Percentiles rank a stretch among this genome's conserved stretches.
Conservation (phyloP, 2,329 filamentous ascomycete species). For the Chaetomium sp. region DNA sequence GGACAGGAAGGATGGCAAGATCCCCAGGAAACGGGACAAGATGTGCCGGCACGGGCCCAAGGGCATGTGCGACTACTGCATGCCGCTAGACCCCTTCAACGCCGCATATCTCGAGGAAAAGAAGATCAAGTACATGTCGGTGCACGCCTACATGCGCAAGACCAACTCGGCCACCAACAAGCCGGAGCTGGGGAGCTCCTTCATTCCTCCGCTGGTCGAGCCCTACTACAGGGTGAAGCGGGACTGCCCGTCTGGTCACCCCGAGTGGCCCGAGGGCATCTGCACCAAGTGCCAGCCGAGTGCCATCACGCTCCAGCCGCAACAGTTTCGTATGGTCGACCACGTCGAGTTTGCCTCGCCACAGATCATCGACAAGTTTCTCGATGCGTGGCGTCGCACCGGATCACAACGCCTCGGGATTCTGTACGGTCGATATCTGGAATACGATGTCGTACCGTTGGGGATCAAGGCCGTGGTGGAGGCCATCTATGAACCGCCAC, state of each 20-base stretch:
- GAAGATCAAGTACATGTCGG: constrained; percentile 98
- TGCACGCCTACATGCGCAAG: constrained; percentile 90
- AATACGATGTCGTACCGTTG: constrained; percentile 87
- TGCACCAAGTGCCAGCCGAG: constrained; percentile 98
- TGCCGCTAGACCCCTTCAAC: constrained; percentile 91
- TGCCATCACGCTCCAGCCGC: constrained; percentile 89
- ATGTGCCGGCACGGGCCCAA: constrained; percentile 96
- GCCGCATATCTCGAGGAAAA: constrained; percentile 83
- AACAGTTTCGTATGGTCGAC: constrained; percentile 93
- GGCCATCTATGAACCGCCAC: constrained; percentile 93
- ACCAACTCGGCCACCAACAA: constrained; percentile 96
- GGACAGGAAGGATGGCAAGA: constrained; percentile 87
- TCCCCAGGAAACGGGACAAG: constrained; percentile 63
- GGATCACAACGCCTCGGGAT: constrained; percentile 82
- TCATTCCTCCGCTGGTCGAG: constrained; percentile 90
- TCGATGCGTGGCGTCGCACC: constrained; percentile 85
- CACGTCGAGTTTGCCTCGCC: constrained; percentile 93
- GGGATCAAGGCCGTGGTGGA: constrained; percentile 94
- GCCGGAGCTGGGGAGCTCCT: constrained; percentile 85
- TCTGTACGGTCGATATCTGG: constrained; percentile 82
- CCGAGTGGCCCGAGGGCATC: constrained; percentile 90
- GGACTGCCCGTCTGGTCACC: constrained; percentile 88
- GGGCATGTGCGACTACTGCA: constrained; percentile 99
- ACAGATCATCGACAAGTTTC: constrained; percentile 76
- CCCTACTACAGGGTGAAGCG: constrained; percentile 85